Evolutionary conservation across 2,329 filamentous ascomycete species (phyloP), one percentile per base, ranked within the genome.

Genomic region (Hysterium pulicare): DNA sequence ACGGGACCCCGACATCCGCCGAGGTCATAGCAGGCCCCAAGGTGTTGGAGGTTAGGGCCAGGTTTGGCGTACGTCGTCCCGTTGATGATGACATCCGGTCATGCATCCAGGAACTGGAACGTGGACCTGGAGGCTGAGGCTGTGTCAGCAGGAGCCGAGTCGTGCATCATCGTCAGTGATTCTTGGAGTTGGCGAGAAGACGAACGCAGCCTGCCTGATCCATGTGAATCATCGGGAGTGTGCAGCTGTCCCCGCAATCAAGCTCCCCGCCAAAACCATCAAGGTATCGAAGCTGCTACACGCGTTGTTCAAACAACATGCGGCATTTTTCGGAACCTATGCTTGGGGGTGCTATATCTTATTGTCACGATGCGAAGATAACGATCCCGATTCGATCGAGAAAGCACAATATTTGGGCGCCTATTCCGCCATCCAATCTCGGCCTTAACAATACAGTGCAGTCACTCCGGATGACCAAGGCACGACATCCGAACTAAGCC

Each of bases 71-170:
- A 28, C 24, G 13, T 7, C 24, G 13, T 7, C 24, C 24, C 24
- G 5, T 36, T n/a, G 24, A 55, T 51, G 52, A 59, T 59, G 59
- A 49, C 57, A 61, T 33, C 46, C 51, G 47, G 55, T 64, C 61
- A 60, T 58, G 54, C 58, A 58, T 55, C 58, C 41, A 53, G 50
- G 36, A 51, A 34, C 36, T 23, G 49, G 45, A 61, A 62, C 59
- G 60, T 65, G 62, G 58, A 54, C 54, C 49, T 40, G 26, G 55
- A 56, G 52, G 58, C 55, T 53, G 54, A 49, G 50, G 40, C 44
- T 45, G 55, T 49, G 44, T 21, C 38, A 44, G 35, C 42, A 42
- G 42, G 24, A 20, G 24, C 17, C 24, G 3, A 9, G 34, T 20
- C 5, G 13, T 38, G 36, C 37, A 39, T 39, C 37, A 39, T 39